Evolutionary conservation across 805 yeast genomes (phyloP).

Genomic region (Candida pseudofarinosa): DNA sequence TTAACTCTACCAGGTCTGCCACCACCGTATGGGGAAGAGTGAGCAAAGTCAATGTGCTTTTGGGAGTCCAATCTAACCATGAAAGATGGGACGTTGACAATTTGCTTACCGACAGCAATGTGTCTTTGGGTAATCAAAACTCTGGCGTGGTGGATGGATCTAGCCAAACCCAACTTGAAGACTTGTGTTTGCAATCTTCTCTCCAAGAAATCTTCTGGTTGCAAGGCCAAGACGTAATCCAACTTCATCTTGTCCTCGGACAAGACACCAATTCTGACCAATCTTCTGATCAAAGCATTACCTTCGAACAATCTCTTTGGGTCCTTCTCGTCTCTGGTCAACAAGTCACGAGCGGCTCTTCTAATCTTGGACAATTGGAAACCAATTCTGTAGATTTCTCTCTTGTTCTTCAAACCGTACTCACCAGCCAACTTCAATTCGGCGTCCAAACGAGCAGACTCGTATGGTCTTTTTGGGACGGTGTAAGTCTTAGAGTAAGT

Average conservation of each 20-base stretch:
- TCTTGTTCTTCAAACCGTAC: constrained; percentile 99
- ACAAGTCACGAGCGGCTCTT: constrained; percentile 99
- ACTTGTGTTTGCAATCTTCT: constrained; percentile 99
- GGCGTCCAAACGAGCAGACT: constrained; percentile 98
- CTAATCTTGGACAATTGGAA: constrained; percentile 99
- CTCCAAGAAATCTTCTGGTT: constrained; percentile 98
- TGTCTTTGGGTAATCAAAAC: constrained; percentile 98
- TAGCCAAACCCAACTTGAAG: constrained; percentile 98
- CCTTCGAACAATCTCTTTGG: constrained; percentile 99
- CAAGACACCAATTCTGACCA: constrained; percentile 98
- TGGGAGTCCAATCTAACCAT: constrained; percentile 99
- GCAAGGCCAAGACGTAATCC: constrained; percentile 98
- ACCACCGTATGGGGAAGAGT: constrained; percentile 99
- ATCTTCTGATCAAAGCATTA: constrained; percentile 99
- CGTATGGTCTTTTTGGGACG: constrained; percentile 99
- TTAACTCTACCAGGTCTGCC: constrained; percentile 99
- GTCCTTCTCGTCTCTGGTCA: constrained; percentile 99
- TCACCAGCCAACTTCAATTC: constrained; percentile 99
- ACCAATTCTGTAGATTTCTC: constrained; percentile 99
- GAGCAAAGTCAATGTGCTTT: constrained; percentile 99
- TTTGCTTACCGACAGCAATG: constrained; percentile 99
- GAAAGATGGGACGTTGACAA: constrained; percentile 98
- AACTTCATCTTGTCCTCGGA: constrained; percentile 99
- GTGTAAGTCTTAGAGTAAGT: constrained; percentile 99
- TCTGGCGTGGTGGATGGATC: constrained; percentile 99